phyloP scores from a whole-genome alignment of 768 basidiomycete species.

The Stropharia rugosoannulata region DNA sequence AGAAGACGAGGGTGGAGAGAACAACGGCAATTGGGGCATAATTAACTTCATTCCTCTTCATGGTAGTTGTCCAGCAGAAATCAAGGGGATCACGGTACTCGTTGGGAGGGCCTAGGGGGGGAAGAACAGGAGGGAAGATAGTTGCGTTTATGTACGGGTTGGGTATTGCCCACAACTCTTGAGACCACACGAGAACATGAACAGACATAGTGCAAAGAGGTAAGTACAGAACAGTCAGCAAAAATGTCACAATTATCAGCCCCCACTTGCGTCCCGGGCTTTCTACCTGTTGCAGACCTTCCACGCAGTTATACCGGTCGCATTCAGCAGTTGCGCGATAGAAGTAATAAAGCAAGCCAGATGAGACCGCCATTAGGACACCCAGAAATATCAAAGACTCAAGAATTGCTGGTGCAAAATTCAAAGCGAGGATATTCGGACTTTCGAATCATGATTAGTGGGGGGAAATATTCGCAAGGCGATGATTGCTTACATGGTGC shows the following conservation, averaged over 20 bases:
- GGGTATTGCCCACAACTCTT: slow-evolving; percentile 70
- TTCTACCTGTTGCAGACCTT: slow-evolving; percentile 52
- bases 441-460: slow-evolving; percentile 31
- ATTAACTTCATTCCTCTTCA: slow-evolving; percentile 68
- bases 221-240: slow-evolving; percentile 68
- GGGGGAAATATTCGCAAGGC: background rate
- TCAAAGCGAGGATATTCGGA: slow-evolving; percentile 73
- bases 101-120: slow-evolving; percentile 53
- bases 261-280: slow-evolving; percentile 46
- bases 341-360: slow-evolving; percentile 58
- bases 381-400: slow-evolving; percentile 62
- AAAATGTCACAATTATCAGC: slow-evolving; percentile 60
- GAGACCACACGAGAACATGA: slow-evolving; percentile 75
- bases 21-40: slow-evolving; percentile 63
- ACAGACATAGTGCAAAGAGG: slow-evolving; percentile 78
- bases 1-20: slow-evolving; percentile 51
- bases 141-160: slow-evolving; percentile 69
- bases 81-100: slow-evolving; percentile 63
- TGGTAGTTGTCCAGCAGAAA: slow-evolving; percentile 80
- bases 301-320: slow-evolving; percentile 46
- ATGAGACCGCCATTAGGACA: slow-evolving; percentile 54
- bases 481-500: slow-evolving; percentile 54
- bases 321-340: slow-evolving; percentile 46
- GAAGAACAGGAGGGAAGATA: slow-evolving; percentile 43
- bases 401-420: slow-evolving; percentile 61